Evolutionary conservation across 495 filamentous ascomycete species (phyloP).

Genomic region (Evernia prunastri): DNA sequence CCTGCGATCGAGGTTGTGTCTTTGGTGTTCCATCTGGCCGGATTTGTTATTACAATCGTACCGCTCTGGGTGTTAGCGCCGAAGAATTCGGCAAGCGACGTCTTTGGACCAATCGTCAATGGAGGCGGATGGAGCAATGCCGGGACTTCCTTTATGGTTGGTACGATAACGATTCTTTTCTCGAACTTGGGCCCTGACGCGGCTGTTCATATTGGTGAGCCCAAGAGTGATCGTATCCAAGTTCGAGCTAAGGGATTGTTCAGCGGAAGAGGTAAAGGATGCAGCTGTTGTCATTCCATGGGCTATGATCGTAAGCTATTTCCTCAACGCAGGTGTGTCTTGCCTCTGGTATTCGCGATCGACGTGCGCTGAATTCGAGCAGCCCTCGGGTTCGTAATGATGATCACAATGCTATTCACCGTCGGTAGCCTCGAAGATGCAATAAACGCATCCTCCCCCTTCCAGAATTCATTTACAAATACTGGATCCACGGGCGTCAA

Average conservation of each 20-base stretch:
- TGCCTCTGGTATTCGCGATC: background rate
- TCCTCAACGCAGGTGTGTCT: background rate
- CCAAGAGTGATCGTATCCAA: background rate
- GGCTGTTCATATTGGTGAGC: slow-evolving; percentile 1
- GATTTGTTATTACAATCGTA: background rate
- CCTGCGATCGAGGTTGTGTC: background rate
- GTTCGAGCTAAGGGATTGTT: background rate
- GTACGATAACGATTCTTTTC: slow-evolving; percentile 3
- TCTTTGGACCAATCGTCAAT: background rate
- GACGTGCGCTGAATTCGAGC: background rate
- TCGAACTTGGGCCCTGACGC: slow-evolving; percentile 4
- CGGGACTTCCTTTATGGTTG: background rate
- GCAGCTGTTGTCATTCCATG: background rate
- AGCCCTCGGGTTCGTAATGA: slow-evolving; percentile 6
- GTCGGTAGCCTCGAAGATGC: slow-evolving; percentile 2
- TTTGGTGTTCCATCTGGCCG: background rate
- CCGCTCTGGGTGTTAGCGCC: slow-evolving; percentile 1
- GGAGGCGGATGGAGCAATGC: background rate
- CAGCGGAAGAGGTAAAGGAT: background rate
- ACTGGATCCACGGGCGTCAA: slow-evolving; percentile 2
- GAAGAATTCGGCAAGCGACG: background rate
- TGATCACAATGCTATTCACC: slow-evolving; percentile 6
- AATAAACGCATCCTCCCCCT: background rate
- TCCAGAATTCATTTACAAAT: slow-evolving; percentile 1
- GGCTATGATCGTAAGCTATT: slow-evolving; percentile 2